Evolutionary conservation across 2,329 filamentous ascomycete species (phyloP), one percentile per base, ranked within the genome.

Genomic region (Bisporella sp.): DNA sequence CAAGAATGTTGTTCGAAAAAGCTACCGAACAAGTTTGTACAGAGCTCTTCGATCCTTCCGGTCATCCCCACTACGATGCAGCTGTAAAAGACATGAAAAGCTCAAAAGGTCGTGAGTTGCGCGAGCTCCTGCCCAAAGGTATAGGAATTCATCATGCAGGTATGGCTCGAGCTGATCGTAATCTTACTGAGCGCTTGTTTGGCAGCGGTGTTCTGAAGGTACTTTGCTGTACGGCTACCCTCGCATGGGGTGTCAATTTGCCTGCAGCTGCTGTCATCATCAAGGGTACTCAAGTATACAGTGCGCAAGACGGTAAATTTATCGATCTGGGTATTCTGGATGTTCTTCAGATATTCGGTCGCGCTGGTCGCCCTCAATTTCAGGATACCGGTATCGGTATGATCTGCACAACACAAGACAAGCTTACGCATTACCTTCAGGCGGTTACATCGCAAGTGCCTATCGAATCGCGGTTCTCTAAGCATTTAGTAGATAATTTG

Each of bases 211-310:
- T 97, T n/a, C 79, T 97, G 60, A 96, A 93, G 67, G 91, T 99
- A 1, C 84, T 99, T 28, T 97, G 92, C 75, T 99, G 95, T 81
- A 99, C 93, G 2, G 93, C 93, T 8, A 99, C 93, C 1, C 77
- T 99, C 30, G 93, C 93, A 1, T 99, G 93, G 93, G 93, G 93
- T 82, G 92, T 99, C 65, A 99, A 99, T 68, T 80, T 99, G 68
- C 93, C 93, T 1, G 93, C 93, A 33, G 93, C 93, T 0, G 95
- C 93, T 0, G 93, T 99, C 46, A 80, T 99, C 48, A 99, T 99
- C 76, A 99, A 99, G 42, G 53, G 53, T 1, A 54, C 53, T 31
- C 53, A 54, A 30, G 81, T 99, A 0, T 99, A 99, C 70, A 97
- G 91, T 66, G 85, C 93, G 0, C 89, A 96, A 66, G 92, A 95